Conservation (phyloP, 108 stramenopile genomes). For the Discostella pseudostelligera region DNA sequence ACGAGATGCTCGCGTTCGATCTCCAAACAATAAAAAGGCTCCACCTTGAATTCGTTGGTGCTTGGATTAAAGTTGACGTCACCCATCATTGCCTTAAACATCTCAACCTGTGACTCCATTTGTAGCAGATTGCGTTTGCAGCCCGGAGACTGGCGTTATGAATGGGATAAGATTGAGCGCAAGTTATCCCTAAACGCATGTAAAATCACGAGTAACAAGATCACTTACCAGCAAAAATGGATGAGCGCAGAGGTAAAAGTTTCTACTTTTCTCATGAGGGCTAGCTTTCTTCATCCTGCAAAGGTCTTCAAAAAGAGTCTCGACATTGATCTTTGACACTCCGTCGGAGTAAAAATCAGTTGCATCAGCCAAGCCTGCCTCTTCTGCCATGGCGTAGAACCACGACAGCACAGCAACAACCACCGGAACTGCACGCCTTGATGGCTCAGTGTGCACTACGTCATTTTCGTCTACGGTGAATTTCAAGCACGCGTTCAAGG, state of each 20-base stretch:
- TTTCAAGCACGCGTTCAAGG: constrained; percentile 48
- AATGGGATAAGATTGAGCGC: not conserved
- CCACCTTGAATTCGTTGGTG: constrained; percentile 37
- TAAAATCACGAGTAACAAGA: not conserved
- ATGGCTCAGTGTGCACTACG: constrained; percentile 39
- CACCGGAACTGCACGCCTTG: constrained; percentile 52
- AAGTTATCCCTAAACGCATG: not conserved
- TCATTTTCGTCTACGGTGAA: constrained; percentile 44
- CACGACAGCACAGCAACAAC: constrained; percentile 66
- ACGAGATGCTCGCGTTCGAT: constrained; percentile 71
- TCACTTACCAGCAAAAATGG: constrained; percentile 57
- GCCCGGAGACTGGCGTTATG: constrained; percentile 53
- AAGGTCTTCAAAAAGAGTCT: constrained; percentile 63
- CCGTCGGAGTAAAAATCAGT: constrained; percentile 66
- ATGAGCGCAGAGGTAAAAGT: constrained; percentile 58
- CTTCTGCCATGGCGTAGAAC: constrained; percentile 55
- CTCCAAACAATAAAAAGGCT: constrained; percentile 65
- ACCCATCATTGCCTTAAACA: constrained; percentile 56
- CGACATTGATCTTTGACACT: constrained; percentile 53
- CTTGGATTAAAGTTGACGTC: constrained; percentile 35
- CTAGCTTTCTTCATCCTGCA: constrained; percentile 45
- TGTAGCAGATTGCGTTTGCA: constrained; percentile 65
- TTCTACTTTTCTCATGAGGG: constrained; percentile 37
- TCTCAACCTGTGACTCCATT: constrained; percentile 68
- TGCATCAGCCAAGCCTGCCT: constrained; percentile 40